These are phyloP conservation scores for Russula virescens DNA, from an alignment of 768 basidiomycete species.

Conservation along the genomic window DNA sequence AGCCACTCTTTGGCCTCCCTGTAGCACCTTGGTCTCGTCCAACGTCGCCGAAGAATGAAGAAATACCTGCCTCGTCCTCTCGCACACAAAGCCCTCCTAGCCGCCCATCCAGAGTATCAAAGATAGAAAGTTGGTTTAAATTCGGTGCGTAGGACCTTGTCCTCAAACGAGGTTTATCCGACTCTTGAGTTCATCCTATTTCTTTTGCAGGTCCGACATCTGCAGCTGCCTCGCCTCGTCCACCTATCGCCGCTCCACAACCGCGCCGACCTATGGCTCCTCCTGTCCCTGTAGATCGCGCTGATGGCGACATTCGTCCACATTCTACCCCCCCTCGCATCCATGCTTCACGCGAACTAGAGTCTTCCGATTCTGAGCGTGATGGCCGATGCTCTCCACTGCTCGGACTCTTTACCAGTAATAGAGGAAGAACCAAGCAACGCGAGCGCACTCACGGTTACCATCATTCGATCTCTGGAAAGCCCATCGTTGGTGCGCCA, in stretches of 20 bases:
- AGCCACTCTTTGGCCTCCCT: constrained; percentile 38
- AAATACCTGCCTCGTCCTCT: background rate
- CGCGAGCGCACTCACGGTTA: constrained; percentile 1
- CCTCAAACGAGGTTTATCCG: background rate
- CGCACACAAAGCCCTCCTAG: constrained; percentile 1
- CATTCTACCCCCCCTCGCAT: constrained; percentile 25
- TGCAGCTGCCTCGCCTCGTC: constrained; percentile 7
- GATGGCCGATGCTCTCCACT: constrained; percentile 34
- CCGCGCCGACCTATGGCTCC: constrained; percentile 1
- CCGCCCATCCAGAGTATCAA: constrained; percentile 8
- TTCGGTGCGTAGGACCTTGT: constrained; percentile 1
- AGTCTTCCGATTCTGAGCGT: constrained; percentile 24
- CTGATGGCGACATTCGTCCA: constrained; percentile 7
- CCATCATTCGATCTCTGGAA: background rate
- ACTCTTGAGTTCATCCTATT: background rate
- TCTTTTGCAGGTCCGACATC: background rate
- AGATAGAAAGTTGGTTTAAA: constrained; percentile 18
- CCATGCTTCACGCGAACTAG: constrained; percentile 14
- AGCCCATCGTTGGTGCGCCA: constrained; percentile 20
- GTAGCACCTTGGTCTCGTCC: constrained; percentile 14
- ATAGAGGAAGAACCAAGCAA: constrained; percentile 20
- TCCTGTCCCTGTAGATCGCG: background rate
- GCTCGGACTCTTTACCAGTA: constrained; percentile 28
- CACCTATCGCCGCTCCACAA: constrained; percentile 6
- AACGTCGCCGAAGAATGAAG: constrained; percentile 4